A percentile compares a stretch with the other conserved stretches of the same genome.
These are phyloP conservation scores for Moricandia arvensis DNA, from an alignment of 345 rosid genomes.

Conservation along the genomic window DNA sequence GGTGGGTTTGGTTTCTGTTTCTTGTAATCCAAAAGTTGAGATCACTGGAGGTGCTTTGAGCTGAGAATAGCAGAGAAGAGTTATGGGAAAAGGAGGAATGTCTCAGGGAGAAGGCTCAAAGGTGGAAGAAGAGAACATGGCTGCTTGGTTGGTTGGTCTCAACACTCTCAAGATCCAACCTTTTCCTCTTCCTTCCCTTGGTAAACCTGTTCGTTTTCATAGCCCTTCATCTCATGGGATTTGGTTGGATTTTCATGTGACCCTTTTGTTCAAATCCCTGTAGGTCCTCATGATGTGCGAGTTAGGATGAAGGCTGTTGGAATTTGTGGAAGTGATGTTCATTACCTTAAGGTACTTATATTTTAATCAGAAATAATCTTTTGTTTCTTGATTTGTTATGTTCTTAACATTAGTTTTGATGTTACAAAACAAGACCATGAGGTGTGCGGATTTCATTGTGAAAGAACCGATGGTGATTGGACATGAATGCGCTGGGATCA, in stretches of 20 bases:
- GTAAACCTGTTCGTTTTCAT: constrained; percentile 30
- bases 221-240: background rate
- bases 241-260: background rate
- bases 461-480: constrained; percentile 97
- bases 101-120: constrained; percentile 49
- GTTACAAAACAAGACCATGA: background rate
- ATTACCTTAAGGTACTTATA: constrained; percentile 67
- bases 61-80: constrained; percentile 7
- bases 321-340: constrained; percentile 95
- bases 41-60: constrained; percentile 1
- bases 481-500: constrained; percentile 90
- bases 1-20: constrained; percentile 11
- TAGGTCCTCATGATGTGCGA: constrained; percentile 60
- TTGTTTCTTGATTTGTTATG: background rate
- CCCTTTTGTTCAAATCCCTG: constrained; percentile 2
- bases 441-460: constrained; percentile 5
- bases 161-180: constrained; percentile 88
- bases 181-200: constrained; percentile 67
- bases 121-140: constrained; percentile 70
- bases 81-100: constrained; percentile 73
- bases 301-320: constrained; percentile 90
- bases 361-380: background rate
- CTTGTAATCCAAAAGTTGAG: constrained; percentile 4
- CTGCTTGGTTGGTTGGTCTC: constrained; percentile 77
- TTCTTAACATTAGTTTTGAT: constrained; percentile 3